phyloP scores from a whole-genome alignment of 2,329 filamentous ascomycete species.

The Sporothrix pseudoabietina region DNA sequence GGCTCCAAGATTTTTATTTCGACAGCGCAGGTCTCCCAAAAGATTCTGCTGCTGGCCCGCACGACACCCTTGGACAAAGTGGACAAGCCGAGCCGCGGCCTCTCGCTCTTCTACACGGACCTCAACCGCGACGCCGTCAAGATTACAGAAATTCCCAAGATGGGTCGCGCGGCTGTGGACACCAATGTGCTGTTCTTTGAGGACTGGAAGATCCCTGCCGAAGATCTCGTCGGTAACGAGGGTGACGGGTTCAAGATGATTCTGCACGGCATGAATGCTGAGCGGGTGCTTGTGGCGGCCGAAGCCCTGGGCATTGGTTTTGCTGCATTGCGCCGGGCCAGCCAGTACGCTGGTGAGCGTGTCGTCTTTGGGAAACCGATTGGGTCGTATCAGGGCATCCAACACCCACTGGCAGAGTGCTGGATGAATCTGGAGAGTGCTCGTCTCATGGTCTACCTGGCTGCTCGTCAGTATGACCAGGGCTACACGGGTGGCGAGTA shows the following conservation, averaged over 20 bases:
- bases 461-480: slow-evolving; percentile 61
- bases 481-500: not conserved
- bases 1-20: slow-evolving; percentile 92
- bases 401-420: slow-evolving; percentile 65
- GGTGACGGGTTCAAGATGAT: slow-evolving; percentile 78
- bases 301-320: slow-evolving; percentile 82
- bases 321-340: slow-evolving; percentile 64
- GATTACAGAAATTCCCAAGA: slow-evolving; percentile 68
- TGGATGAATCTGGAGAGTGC: slow-evolving; percentile 68
- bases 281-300: slow-evolving; percentile 73
- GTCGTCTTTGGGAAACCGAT: slow-evolving; percentile 66
- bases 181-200: slow-evolving; percentile 90
- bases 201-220: slow-evolving; percentile 67
- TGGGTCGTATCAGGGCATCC: slow-evolving; percentile 66
- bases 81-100: slow-evolving; percentile 58
- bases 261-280: slow-evolving; percentile 78
- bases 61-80: slow-evolving; percentile 82
- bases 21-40: slow-evolving; percentile 75
- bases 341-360: slow-evolving; percentile 66
- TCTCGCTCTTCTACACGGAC: slow-evolving; percentile 58
- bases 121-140: not conserved
- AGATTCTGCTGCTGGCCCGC: slow-evolving; percentile 80
- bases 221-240: slow-evolving; percentile 69
- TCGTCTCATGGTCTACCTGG: slow-evolving; percentile 66
- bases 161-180: slow-evolving; percentile 80